Conservation (phyloP, 2,329 filamentous ascomycete species). For the Metarhizium robertsii region DNA sequence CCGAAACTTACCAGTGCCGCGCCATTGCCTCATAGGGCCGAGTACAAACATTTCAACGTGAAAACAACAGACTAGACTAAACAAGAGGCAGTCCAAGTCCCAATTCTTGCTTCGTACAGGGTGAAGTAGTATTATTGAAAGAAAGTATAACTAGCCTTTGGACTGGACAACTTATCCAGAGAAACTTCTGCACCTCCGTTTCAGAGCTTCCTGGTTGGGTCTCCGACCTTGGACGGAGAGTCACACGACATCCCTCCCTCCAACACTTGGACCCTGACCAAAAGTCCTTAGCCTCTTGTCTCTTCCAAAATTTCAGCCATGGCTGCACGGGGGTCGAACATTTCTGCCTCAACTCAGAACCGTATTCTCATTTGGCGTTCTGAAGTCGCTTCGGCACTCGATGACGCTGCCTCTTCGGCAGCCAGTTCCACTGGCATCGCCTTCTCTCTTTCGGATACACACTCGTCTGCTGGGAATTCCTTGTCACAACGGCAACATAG, state of each 20-base stretch:
- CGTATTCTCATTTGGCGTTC: constrained; percentile 41
- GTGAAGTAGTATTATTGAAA: no score
- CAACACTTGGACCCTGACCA: not conserved
- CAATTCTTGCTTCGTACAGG: no score
- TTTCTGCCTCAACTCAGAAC: constrained; percentile 7
- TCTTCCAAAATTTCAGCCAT: not conserved
- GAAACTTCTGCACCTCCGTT: not conserved
- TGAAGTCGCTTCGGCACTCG: constrained; percentile 33
- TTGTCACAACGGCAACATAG: not conserved
- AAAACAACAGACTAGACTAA: not conserved
- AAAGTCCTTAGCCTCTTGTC: not conserved
- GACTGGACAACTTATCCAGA: no score
- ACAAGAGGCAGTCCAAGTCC: not conserved
- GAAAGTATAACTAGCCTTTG: no score
- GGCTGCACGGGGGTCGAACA: not conserved
- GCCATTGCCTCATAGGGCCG: not conserved
- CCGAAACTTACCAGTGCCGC: not conserved
- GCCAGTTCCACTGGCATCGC: constrained; percentile 14
- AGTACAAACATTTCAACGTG: not conserved
- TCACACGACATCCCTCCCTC: not conserved
- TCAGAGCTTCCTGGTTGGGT: not conserved
- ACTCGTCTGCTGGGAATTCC: constrained; percentile 6
- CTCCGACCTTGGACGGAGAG: not conserved
- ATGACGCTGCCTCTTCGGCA: constrained; percentile 17
- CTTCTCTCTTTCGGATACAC: constrained; percentile 6